These are phyloP conservation scores for Fusarium mexicanum DNA, from an alignment of 2,329 filamentous ascomycete genomes.

Conservation along the genomic window DNA sequence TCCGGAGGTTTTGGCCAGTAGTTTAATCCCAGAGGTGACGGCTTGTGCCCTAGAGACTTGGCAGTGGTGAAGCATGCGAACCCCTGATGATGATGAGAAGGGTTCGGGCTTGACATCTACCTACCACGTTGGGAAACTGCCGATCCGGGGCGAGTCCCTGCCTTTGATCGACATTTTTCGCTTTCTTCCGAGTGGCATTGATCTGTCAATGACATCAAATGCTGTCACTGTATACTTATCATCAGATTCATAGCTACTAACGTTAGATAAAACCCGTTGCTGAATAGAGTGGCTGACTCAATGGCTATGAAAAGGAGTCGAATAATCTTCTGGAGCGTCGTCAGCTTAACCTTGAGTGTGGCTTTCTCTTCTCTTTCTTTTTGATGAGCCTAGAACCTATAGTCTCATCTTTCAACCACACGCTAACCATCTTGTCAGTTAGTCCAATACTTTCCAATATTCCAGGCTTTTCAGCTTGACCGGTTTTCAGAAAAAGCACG, in stretches of 20 bases:
- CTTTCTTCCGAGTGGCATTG: conserved; percentile 26
- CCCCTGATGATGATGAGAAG: not conserved
- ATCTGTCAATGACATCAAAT: conserved; percentile 8
- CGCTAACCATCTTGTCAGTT: not conserved
- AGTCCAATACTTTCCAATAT: conserved; percentile 8
- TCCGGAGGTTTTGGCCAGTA: not conserved
- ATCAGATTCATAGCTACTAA: not conserved
- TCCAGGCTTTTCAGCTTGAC: not conserved
- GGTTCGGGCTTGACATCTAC: not conserved
- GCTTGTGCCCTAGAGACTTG: not conserved
- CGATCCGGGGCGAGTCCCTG: conserved; percentile 30
- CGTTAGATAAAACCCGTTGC: not conserved
- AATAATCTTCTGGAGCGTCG: not conserved
- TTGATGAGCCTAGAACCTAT: not conserved
- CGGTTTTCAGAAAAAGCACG: not conserved
- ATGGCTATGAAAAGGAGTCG: not conserved
- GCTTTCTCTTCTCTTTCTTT: not conserved
- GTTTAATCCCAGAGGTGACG: not conserved
- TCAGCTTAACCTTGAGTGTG: not conserved
- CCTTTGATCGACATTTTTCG: conserved; percentile 19
- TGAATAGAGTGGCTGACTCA: not conserved
- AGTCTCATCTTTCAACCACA: not conserved
- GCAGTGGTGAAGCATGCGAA: not conserved
- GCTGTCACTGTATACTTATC: not conserved
- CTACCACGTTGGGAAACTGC: conserved; percentile 25